Conservation (phyloP, 306 rosid species). For the Quercus variabilis region DNA sequence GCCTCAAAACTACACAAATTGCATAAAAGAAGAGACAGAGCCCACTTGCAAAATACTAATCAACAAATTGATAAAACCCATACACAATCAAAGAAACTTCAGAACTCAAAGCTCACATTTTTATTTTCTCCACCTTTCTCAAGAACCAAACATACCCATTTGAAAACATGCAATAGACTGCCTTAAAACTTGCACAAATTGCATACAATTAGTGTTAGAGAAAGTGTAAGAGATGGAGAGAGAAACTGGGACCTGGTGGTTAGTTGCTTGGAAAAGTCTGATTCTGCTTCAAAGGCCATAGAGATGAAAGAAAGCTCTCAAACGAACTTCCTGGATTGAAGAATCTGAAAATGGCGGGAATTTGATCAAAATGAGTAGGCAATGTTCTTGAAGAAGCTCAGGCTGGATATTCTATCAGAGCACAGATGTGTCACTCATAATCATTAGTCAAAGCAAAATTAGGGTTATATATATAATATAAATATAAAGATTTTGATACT, state of each 20-base stretch:
- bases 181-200: not conserved
- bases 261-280: constrained; percentile 13
- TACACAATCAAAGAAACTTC: not conserved
- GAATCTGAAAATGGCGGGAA: constrained; percentile 15
- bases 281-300: constrained; percentile 21
- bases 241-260: constrained; percentile 21
- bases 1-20: not conserved
- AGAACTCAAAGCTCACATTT: not conserved
- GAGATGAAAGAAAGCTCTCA: not conserved
- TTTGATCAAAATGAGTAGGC: not conserved
- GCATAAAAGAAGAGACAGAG: not conserved
- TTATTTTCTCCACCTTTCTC: not conserved
- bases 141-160: not conserved
- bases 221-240: not conserved
- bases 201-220: not conserved
- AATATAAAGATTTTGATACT: too few species aligned
- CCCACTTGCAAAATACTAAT: not conserved
- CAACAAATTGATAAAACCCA: not conserved
- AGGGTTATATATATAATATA: too few species aligned
- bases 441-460: too few species aligned
- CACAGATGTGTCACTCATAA: too few species aligned
- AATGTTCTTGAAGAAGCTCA: not conserved
- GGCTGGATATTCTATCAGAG: not conserved
- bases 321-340: not conserved
- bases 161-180: not conserved